phyloP scores from a whole-genome alignment of 495 filamentous ascomycete species.

The Tricharina praecox region DNA sequence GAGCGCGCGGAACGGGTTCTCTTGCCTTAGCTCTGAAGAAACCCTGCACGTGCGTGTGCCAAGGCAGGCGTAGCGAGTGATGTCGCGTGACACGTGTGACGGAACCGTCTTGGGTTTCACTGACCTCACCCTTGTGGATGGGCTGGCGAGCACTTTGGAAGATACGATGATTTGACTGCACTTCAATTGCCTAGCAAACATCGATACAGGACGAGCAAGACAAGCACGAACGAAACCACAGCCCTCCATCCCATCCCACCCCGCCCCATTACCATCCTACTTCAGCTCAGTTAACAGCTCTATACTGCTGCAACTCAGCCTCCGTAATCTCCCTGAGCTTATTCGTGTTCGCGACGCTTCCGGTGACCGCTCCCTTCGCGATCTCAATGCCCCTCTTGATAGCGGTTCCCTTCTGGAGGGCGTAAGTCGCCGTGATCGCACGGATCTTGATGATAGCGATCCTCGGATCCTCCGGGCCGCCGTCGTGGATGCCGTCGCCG shows the following conservation, averaged over 20 bases:
- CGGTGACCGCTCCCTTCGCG: constrained; percentile 56
- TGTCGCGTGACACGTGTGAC: no score
- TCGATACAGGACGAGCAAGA: no score
- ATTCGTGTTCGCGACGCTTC: constrained; percentile 56
- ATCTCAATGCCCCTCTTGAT: constrained; percentile 50
- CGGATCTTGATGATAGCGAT: constrained; percentile 55
- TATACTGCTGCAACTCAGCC: constrained; percentile 43
- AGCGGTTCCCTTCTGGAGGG: constrained; percentile 35
- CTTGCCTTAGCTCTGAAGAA: no score
- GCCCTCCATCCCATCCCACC: background rate
- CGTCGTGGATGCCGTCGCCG: constrained; percentile 74
- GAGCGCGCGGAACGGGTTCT: no score
- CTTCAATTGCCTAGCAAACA: no score
- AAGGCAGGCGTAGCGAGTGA: no score
- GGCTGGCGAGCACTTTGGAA: no score
- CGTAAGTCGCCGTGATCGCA: constrained; percentile 46
- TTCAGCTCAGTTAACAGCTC: constrained; percentile 12
- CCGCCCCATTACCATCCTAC: background rate
- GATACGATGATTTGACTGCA: no score
- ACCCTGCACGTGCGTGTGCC: no score
- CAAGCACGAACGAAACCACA: no score
- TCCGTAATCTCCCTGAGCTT: constrained; percentile 59
- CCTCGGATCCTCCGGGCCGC: constrained; percentile 61
- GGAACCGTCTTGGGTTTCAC: no score
- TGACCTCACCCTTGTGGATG: no score